These are phyloP conservation scores for Didymosphaeria variabile DNA, from an alignment of 2,329 filamentous ascomycete species.

Conservation along the genomic window DNA sequence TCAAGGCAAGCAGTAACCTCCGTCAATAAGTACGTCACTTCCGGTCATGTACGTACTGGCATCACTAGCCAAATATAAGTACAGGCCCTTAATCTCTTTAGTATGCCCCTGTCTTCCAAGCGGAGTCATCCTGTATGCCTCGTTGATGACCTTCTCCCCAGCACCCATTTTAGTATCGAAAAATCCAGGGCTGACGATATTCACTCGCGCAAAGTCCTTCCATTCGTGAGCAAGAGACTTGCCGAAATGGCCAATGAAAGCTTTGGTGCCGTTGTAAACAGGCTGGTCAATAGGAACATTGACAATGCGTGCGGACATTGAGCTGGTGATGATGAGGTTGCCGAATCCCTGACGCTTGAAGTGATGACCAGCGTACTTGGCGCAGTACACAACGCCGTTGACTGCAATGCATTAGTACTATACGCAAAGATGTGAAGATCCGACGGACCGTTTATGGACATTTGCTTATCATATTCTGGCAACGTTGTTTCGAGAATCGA, in stretches of 20 bases:
- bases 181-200: conserved; percentile 71
- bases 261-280: conserved; percentile 61
- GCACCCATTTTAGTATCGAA: conserved; percentile 71
- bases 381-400: conserved; percentile 64
- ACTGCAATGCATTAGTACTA: neutral
- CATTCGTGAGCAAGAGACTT: conserved; percentile 71
- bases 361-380: conserved; percentile 53
- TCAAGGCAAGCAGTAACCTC: conserved; percentile 67
- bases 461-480: neutral
- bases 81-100: conserved; percentile 81
- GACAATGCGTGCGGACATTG: conserved; percentile 79
- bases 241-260: conserved; percentile 69
- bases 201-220: conserved; percentile 72
- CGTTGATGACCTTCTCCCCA: conserved; percentile 69
- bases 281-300: conserved; percentile 77
- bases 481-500: conserved; percentile 58
- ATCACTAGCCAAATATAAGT: conserved; percentile 82
- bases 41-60: conserved; percentile 82
- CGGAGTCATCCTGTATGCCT: conserved; percentile 75
- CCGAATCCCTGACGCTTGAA: conserved; percentile 59
- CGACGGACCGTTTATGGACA: neutral
- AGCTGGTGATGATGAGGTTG: conserved; percentile 70
- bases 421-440: neutral
- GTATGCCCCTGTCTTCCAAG: conserved; percentile 77
- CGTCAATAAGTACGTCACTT: conserved; percentile 76